Percentiles rank a stretch among this genome's conserved stretches.
phyloP scores from a whole-genome alignment of 768 basidiomycete species.

The Agrocybe praecox region DNA sequence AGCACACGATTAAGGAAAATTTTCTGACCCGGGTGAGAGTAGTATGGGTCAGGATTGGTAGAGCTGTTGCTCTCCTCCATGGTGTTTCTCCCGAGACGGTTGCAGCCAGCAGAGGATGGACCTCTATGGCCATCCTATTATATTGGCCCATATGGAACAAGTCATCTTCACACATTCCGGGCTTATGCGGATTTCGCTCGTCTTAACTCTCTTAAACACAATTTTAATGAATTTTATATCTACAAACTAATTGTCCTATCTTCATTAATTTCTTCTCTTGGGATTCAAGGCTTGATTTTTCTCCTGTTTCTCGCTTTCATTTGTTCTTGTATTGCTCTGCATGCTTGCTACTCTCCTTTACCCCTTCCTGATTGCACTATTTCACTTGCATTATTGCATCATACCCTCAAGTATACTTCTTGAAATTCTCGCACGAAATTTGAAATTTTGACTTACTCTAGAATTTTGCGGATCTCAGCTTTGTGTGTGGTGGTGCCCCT shows the following conservation, averaged over 20 bases:
- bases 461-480: neutral
- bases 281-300: neutral
- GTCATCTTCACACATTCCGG: constrained; percentile 12
- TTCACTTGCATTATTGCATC: too few relatives aligned
- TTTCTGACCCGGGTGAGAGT: neutral
- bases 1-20: neutral
- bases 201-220: neutral
- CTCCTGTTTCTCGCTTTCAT: too few relatives aligned
- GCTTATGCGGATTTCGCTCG: constrained; percentile 9
- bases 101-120: constrained; percentile 29
- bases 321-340: too few relatives aligned
- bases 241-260: neutral
- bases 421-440: too few relatives aligned
- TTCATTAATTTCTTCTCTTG: neutral
- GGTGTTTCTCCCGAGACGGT: constrained; percentile 32
- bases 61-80: constrained; percentile 24
- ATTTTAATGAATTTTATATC: neutral
- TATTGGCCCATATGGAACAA: constrained; percentile 31
- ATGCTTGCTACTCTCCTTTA: too few relatives aligned
- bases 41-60: constrained; percentile 30
- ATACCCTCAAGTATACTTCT: too few relatives aligned
- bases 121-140: constrained; percentile 31
- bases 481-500: neutral
- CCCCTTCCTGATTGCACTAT: too few relatives aligned
- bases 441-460: too few relatives aligned